Evolutionary conservation across 306 rosid genomes (phyloP), one percentile per base, ranked within the genome.

Genomic region (Cucumis hystrix): DNA sequence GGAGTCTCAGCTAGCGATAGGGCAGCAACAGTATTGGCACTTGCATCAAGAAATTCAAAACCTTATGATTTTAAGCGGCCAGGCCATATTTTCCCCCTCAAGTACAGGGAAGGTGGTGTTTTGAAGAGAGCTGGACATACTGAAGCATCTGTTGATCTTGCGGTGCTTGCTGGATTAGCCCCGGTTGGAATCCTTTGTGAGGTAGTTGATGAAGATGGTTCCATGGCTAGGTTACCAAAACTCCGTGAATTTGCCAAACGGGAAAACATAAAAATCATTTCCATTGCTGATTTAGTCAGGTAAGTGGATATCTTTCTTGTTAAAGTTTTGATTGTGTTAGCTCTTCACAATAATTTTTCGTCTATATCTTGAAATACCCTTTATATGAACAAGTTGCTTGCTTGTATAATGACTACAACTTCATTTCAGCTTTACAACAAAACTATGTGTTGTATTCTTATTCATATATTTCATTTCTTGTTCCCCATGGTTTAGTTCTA

Each of bases 241-340:
- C 99, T 95, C 85, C 92, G 91, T 30, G 75, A 88, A 76, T 92
- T 95, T 75, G 97, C 91, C 15, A 67, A 69, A 86, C 81, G 61
- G 21, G 91, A 90, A 79, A 92, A 89, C 75, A 87, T 95, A 89
- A 95, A 95, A 84, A 85, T 95, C 76, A 62, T 95, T 56, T 95
- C 98, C 59, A 95, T 95, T 72, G 96, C 98, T 83, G 98, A 95
- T 87, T 87, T 95, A 76, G 86, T 92, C 69, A 92, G 99, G 99
- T 95, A 84, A 51, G 15, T 23, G 1, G 8, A 43, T 39, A 40
- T 57, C 2, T 39, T 58, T 37, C 55, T 57, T 75, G 78, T 52
- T 33, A 35, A 25, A 75, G 54, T 18, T 43, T 33, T 56, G 23
- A 57, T 75, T 18, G n/a, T 57, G 67, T 59, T n/a, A 57, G 37